Evolutionary conservation across 306 rosid species (phyloP), one percentile per base, ranked within the genome.

Genomic region (Cicer pinnatifidum): DNA sequence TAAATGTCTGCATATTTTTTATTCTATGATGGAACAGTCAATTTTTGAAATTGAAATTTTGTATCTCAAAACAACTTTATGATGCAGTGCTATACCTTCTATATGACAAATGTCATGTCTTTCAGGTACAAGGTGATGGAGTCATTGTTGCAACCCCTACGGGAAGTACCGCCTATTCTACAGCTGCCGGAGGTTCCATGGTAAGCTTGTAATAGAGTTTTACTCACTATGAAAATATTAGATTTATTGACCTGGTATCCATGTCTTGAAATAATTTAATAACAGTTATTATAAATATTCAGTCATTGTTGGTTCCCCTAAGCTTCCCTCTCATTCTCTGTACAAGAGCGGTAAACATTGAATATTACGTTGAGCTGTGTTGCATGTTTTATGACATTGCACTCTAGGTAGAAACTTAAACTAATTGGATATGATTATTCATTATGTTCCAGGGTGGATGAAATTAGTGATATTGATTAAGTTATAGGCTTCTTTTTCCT

Each of bases 101-200:
- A 10, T 59, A 70, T 78, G 69, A 81, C 10, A 16, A 23, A 48
- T 44, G 11, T 39, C 61, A 13, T 45, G 35, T 43, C 41, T 67
- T 83, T 83, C 84, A 91, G 99, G 99, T 91, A 73, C 99, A 94
- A 89, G 99, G 96, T 63, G 99, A 94, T 70, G 99, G 99, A 78
- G 99, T 94, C 74, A 94, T 91, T n/a, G 89, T 94, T 33, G 99
- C 97, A 78, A 94, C 99, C 41, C 99, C 99, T 44, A 94, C 97
- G 0, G 99, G 99, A 86, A 94, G 99, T 76, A 94, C 99, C 61
- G 99, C 99, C 69, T 94, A 94, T 84, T 91, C 99, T 57, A 94
- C 99, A 7, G 91, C 99, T 78, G 97, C 99, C 8, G 99, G 97
- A 73, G 99, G 99, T 81, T 94, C 99, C 78, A 92, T 92, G 97